Percentiles rank a stretch among this genome's conserved stretches.
These are phyloP conservation scores for Lecanicillium sp. DNA, from an alignment of 2,329 filamentous ascomycete genomes.

Conservation along the genomic window DNA sequence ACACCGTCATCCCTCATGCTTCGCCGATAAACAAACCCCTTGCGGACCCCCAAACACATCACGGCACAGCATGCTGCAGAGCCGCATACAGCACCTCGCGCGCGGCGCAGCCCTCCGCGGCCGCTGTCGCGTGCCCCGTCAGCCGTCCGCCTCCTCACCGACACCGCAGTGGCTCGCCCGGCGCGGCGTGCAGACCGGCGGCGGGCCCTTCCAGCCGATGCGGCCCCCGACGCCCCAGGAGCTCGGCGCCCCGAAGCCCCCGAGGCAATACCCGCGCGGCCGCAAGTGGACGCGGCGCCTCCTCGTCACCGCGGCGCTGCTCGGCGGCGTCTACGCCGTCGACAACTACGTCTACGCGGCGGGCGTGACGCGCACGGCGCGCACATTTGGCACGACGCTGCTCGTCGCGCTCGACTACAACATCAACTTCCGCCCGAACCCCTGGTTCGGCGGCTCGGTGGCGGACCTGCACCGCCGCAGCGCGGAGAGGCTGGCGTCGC, in stretches of 20 bases:
- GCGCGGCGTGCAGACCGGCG: constrained; percentile 27
- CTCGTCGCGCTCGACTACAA: constrained; percentile 90
- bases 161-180: constrained; percentile 9
- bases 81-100: background rate
- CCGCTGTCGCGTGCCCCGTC: constrained; percentile 12
- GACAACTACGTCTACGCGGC: constrained; percentile 76
- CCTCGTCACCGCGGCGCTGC: constrained; percentile 51
- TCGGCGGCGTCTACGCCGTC: constrained; percentile 58
- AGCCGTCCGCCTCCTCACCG: background rate
- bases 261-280: constrained; percentile 64
- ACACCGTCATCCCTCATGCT: background rate
- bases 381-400: constrained; percentile 75
- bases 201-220: constrained; percentile 54
- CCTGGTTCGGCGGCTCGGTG: constrained; percentile 66
- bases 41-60: background rate
- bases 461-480: constrained; percentile 76
- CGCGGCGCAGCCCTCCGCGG: background rate
- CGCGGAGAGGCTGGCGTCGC: constrained; percentile 73
- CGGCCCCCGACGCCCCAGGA: constrained; percentile 73
- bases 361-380: constrained; percentile 68
- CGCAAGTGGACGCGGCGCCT: constrained; percentile 75
- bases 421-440: constrained; percentile 82
- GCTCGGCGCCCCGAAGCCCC: constrained; percentile 63
- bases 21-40: constrained; percentile 1
- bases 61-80: constrained; percentile 7